phyloP scores from a whole-genome alignment of 805 yeast genomes.

The Starmerella bombi region DNA sequence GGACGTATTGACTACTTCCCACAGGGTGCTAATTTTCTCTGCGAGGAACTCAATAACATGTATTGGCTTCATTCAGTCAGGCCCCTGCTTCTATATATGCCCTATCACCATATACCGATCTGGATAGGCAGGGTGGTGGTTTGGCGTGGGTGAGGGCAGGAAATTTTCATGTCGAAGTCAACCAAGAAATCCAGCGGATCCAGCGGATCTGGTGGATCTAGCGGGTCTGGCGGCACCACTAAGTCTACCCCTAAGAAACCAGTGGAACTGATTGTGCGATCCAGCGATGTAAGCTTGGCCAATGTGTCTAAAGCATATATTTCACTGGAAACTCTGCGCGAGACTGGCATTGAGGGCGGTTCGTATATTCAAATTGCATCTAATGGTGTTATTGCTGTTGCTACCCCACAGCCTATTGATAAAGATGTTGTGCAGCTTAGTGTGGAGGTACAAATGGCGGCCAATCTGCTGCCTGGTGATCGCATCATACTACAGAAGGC shows the following conservation, averaged over 20 bases:
- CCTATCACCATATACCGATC: no score
- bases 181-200: slow-evolving; percentile 8
- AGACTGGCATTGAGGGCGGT: slow-evolving; percentile 24
- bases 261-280: slow-evolving; percentile 22
- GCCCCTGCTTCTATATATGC: no score
- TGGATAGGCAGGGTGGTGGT: no score
- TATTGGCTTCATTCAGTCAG: no score
- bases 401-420: slow-evolving; percentile 23
- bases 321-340: slow-evolving; percentile 20
- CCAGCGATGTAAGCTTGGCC: slow-evolving; percentile 13
- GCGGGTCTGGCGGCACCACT: neutral
- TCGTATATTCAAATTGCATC: slow-evolving; percentile 16
- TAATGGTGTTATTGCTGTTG: slow-evolving; percentile 19
- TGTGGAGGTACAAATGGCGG: slow-evolving; percentile 29
- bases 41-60: no score
- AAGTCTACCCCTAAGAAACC: slow-evolving; percentile 2
- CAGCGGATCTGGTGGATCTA: slow-evolving; percentile 1
- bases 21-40: no score
- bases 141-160: neutral
- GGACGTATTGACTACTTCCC: no score
- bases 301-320: slow-evolving; percentile 21
- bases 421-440: slow-evolving; percentile 23
- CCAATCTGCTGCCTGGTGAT: slow-evolving; percentile 39
- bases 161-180: slow-evolving; percentile 13
- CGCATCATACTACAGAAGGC: slow-evolving; percentile 37